A percentile compares a stretch with the other conserved stretches of the same genome.
These are phyloP conservation scores for Rubia tinctorum DNA, from an alignment of 305 asterid species.

Conservation along the genomic window DNA sequence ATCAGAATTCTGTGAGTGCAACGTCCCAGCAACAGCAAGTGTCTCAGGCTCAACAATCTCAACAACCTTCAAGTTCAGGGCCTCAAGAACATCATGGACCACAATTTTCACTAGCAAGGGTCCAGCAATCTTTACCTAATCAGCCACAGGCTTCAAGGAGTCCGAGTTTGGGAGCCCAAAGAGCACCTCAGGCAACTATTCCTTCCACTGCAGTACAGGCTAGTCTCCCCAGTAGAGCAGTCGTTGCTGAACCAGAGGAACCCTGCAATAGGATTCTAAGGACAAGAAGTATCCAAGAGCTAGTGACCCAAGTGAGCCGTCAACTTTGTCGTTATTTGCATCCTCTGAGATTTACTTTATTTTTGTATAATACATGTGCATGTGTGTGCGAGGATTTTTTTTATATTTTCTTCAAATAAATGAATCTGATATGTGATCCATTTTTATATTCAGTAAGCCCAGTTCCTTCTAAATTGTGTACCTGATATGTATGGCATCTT, in stretches of 20 bases:
- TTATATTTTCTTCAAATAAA: not conserved
- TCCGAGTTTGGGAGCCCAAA: conserved; percentile 58
- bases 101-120: conserved; percentile 59
- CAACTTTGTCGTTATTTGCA: not conserved
- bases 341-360: not conserved
- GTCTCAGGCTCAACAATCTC: conserved; percentile 43
- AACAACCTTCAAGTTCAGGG: conserved; percentile 50
- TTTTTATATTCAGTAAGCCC: not conserved
- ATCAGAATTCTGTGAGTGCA: conserved; percentile 45
- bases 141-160: conserved; percentile 60
- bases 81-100: conserved; percentile 55
- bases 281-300: conserved; percentile 84
- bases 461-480: not conserved
- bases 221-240: conserved; percentile 36
- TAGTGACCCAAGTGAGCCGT: conserved; percentile 61
- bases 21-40: conserved; percentile 51
- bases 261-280: conserved; percentile 56
- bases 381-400: not conserved
- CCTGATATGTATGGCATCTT: not conserved
- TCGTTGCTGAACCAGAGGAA: conserved; percentile 55
- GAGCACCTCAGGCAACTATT: conserved; percentile 43
- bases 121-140: conserved; percentile 50
- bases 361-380: not conserved
- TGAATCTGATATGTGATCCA: not conserved
- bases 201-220: conserved; percentile 42